phyloP scores from a whole-genome alignment of 2,329 filamentous ascomycete genomes.

The Verticillium zaregamsianum region DNA sequence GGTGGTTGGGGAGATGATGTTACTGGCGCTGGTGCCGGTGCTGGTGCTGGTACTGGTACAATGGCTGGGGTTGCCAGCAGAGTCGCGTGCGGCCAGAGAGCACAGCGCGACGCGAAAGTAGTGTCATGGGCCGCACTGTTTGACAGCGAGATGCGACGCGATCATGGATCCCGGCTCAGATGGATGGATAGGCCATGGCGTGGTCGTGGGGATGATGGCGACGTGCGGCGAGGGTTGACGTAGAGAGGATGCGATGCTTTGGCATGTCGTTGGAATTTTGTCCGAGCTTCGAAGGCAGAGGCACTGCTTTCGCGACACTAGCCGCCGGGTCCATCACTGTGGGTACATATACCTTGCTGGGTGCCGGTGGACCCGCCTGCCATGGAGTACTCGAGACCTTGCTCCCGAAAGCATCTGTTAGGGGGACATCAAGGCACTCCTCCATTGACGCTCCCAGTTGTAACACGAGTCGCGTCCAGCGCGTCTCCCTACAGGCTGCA shows the following conservation, averaged over 20 bases:
- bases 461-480: slow-evolving; percentile 9
- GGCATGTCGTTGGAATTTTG: slow-evolving; percentile 26
- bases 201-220: slow-evolving; percentile 13
- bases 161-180: slow-evolving; percentile 33
- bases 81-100: slow-evolving; percentile 43
- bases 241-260: slow-evolving; percentile 3
- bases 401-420: not conserved
- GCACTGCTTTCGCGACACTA: not conserved
- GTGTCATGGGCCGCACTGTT: slow-evolving; percentile 40
- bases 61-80: slow-evolving; percentile 18
- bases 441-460: not conserved
- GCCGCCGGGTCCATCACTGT: not conserved
- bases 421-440: not conserved
- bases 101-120: slow-evolving; percentile 39
- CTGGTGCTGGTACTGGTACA: not conserved
- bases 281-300: not conserved
- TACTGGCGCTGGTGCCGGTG: not conserved
- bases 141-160: slow-evolving; percentile 31
- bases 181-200: slow-evolving; percentile 41
- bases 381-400: not conserved
- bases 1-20: not conserved
- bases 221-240: slow-evolving; percentile 5
- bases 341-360: not conserved
- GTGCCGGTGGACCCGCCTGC: not conserved
- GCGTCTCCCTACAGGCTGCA: slow-evolving; percentile 3